Conservation (phyloP, 331 rosid genomes). For the Erythrophleum ivorense region DNA sequence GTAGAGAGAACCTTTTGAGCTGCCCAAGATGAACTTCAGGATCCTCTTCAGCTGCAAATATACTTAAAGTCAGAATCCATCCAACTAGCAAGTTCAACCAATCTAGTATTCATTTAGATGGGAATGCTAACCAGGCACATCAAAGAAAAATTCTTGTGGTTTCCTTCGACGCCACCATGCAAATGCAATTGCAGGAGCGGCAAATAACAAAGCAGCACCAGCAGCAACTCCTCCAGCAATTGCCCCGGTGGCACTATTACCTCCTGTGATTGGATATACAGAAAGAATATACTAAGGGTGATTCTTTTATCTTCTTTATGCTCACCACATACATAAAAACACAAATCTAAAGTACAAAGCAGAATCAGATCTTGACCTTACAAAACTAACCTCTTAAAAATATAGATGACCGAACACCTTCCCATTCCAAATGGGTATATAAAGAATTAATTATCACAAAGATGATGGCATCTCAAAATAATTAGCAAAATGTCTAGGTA, state of each 20-base stretch:
- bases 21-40: constrained; percentile 99
- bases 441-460: background rate
- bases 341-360: background rate
- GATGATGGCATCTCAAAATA: background rate
- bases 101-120: constrained; percentile 11
- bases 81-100: constrained; percentile 24
- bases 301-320: constrained; percentile 22
- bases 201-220: constrained; percentile 95
- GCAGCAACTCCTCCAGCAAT: constrained; percentile 99
- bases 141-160: constrained; percentile 97
- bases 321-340: constrained; percentile 2
- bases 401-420: background rate
- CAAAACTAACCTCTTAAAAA: background rate
- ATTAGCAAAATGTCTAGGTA: background rate
- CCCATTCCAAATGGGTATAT: background rate
- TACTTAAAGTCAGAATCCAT: constrained; percentile 29
- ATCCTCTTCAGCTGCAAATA: constrained; percentile 94
- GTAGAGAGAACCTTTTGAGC: constrained; percentile 95
- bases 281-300: constrained; percentile 25
- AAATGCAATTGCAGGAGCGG: constrained; percentile 99
- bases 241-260: constrained; percentile 92
- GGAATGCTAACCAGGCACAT: constrained; percentile 84
- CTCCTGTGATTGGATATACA: constrained; percentile 58
- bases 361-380: background rate
- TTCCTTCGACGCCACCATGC: constrained; percentile 99